A percentile compares a stretch with the other conserved stretches of the same genome.
These are phyloP conservation scores for Borovskyia barvae DNA, from an alignment of 208 protist genomes.

Conservation along the genomic window DNA sequence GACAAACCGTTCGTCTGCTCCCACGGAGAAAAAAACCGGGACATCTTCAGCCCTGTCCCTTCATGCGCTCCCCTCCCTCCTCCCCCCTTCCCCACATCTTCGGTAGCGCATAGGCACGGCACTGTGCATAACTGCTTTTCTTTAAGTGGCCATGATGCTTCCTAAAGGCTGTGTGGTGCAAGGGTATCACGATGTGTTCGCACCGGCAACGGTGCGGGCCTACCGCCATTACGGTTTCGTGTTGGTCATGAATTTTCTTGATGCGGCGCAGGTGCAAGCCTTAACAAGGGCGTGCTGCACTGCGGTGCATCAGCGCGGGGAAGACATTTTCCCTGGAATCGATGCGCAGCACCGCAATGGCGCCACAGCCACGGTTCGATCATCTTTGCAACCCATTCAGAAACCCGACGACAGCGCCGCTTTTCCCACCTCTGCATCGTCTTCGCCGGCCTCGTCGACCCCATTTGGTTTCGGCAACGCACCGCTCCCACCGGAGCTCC, in stretches of 20 bases:
- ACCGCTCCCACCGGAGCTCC: constrained; percentile 26
- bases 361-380: constrained; percentile 28
- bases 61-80: not conserved
- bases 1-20: too few relatives aligned
- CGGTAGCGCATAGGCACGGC: too few relatives aligned
- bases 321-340: constrained; percentile 54
- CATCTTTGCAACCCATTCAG: constrained; percentile 15
- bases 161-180: constrained; percentile 29
- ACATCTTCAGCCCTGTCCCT: not conserved
- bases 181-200: constrained; percentile 33
- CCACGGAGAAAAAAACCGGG: too few relatives aligned
- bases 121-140: too few relatives aligned
- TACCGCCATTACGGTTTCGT: constrained; percentile 68
- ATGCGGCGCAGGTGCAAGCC: not conserved
- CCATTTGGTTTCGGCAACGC: constrained; percentile 15
- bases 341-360: constrained; percentile 48
- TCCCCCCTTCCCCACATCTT: constrained; percentile 4
- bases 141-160: not conserved
- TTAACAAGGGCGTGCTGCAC: constrained; percentile 37
- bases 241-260: constrained; percentile 46
- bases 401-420: not conserved
- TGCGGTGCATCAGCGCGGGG: constrained; percentile 32
- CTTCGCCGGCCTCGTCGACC: constrained; percentile 10
- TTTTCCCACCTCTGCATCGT: not conserved
- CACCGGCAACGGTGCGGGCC: constrained; percentile 41